phyloP scores from a whole-genome alignment of 805 yeast genomes.

The Kuraishia hungarica region DNA sequence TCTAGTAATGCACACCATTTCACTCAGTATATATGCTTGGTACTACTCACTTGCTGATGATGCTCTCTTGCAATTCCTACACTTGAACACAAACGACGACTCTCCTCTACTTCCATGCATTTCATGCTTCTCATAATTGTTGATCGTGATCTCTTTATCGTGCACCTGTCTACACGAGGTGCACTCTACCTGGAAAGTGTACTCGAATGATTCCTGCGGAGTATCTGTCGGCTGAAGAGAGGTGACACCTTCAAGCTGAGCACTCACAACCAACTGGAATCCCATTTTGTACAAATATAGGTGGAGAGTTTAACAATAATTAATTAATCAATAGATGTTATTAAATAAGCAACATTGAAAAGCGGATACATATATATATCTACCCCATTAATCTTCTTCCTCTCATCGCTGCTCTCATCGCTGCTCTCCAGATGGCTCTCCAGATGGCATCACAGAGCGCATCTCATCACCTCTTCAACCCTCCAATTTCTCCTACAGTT shows the following conservation, averaged over 20 bases:
- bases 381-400: no score
- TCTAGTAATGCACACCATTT: no score
- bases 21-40: no score
- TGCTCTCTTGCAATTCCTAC: constrained; percentile 49
- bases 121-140: constrained; percentile 56
- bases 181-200: constrained; percentile 67
- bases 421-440: no score
- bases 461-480: no score
- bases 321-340: no score
- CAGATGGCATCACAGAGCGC: no score
- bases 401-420: no score
- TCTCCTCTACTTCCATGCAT: constrained; percentile 69
- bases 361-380: no score
- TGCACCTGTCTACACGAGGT: constrained; percentile 74
- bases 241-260: constrained; percentile 27
- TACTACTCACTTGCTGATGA: constrained; percentile 12
- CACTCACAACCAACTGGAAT: constrained; percentile 14
- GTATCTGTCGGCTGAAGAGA: constrained; percentile 47
- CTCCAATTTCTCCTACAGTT: no score
- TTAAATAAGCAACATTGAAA: no score
- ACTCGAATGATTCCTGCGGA: constrained; percentile 56
- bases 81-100: constrained; percentile 74
- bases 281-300: neutral
- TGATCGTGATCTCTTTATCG: constrained; percentile 60
- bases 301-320: neutral